phyloP scores from a whole-genome alignment of 176 grass and related monocot genomes.

The Aegilops umbellulata region DNA sequence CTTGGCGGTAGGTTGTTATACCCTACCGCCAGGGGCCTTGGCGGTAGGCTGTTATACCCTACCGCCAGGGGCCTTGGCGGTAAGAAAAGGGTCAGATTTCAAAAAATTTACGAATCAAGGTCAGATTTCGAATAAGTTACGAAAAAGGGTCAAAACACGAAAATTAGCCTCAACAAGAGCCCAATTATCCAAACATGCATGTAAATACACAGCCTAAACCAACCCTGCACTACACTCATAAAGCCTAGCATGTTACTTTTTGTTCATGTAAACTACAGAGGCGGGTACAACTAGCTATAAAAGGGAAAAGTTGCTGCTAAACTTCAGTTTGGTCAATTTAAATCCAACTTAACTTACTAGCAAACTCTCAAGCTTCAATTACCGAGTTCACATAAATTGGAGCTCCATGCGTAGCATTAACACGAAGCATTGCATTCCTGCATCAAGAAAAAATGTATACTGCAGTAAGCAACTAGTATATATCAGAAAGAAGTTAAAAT shows the following conservation, averaged over 20 bases:
- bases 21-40: too few species aligned
- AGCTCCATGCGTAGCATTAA: slow-evolving; percentile 90
- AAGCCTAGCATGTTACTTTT: neutral
- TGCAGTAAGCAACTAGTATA: too few species aligned
- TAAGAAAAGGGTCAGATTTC: too few species aligned
- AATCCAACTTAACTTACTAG: slow-evolving; percentile 46
- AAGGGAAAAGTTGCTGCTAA: neutral
- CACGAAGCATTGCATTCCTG: slow-evolving; percentile 73
- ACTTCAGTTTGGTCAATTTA: slow-evolving; percentile 24
- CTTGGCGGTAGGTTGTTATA: too few species aligned
- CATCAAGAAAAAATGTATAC: too few species aligned
- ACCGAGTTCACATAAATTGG: slow-evolving; percentile 69
- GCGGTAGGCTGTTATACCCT: too few species aligned
- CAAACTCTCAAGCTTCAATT: slow-evolving; percentile 55
- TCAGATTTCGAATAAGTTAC: too few species aligned
- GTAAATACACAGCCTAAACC: neutral
- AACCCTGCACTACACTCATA: neutral
- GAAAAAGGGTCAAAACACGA: too few species aligned
- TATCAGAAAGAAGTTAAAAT: too few species aligned
- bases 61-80: too few species aligned
- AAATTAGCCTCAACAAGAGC: too few species aligned
- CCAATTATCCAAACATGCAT: slow-evolving; percentile 2
- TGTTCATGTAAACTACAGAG: neutral
- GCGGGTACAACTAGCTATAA: slow-evolving; percentile 13
- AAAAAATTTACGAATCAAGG: too few species aligned